A percentile compares a stretch with the other conserved stretches of the same genome.
Evolutionary conservation across 441 rosid genomes (phyloP).

Genomic region (Rhodomyrtus psidioides): DNA sequence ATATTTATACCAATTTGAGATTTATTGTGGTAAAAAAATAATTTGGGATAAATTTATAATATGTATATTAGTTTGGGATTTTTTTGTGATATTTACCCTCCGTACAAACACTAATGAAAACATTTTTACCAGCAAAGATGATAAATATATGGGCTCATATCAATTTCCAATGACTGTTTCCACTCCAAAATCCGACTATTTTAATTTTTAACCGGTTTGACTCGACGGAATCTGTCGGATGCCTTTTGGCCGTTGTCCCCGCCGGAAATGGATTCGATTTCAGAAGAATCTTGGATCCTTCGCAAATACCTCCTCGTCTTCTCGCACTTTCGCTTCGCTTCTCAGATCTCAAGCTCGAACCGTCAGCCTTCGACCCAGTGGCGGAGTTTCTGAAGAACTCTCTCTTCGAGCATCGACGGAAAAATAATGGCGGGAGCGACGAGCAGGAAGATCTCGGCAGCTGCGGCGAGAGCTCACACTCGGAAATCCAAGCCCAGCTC

Average conservation of each 20-base stretch:
- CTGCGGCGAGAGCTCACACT: conserved; percentile 13
- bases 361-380: not conserved
- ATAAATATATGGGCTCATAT: too few relatives aligned
- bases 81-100: too few relatives aligned
- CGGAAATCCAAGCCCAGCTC: conserved; percentile 8
- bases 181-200: too few relatives aligned
- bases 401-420: not conserved
- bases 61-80: too few relatives aligned
- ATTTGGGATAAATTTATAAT: too few relatives aligned
- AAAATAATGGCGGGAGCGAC: conserved; percentile 2
- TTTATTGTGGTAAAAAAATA: too few relatives aligned
- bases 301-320: not conserved
- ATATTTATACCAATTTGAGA: too few relatives aligned
- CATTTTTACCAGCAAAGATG: too few relatives aligned
- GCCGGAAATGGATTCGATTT: not conserved
- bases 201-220: not conserved
- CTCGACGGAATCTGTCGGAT: not conserved
- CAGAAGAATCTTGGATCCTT: not conserved
- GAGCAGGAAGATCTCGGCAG: conserved; percentile 5
- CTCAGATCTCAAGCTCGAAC: not conserved
- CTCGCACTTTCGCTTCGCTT: not conserved
- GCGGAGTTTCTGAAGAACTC: not conserved
- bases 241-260: not conserved
- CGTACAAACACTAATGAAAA: too few relatives aligned
- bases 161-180: too few relatives aligned